Evolutionary conservation across 169 alveolate genomes (phyloP).

Genomic region (Eimeria sp.): DNA sequence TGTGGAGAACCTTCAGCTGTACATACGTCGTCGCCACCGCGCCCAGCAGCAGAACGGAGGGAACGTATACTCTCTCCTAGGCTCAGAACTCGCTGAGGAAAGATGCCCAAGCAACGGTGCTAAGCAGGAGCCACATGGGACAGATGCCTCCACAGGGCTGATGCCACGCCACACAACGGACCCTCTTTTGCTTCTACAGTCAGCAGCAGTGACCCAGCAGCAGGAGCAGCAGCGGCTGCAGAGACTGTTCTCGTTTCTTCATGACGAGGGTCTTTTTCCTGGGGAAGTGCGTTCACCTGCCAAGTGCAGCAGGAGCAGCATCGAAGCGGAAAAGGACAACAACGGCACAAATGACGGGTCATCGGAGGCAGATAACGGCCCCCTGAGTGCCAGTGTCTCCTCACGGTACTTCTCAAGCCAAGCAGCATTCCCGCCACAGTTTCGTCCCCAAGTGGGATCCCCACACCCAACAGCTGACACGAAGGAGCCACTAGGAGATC

Average conservation of each 20-base stretch:
- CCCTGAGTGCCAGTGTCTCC: not conserved
- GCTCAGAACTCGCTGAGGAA: not conserved
- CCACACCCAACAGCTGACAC: not conserved
- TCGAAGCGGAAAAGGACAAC: not conserved
- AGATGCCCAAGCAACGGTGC: not conserved
- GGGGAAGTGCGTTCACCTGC: not conserved
- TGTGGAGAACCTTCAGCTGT: constrained; percentile 28
- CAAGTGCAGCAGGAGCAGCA: not conserved
- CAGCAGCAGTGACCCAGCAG: constrained; percentile 21
- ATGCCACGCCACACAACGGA: constrained; percentile 68
- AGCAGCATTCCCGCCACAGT: not conserved
- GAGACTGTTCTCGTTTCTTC: not conserved
- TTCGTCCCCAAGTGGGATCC: not conserved
- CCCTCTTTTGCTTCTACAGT: constrained; percentile 47
- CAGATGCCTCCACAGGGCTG: not conserved
- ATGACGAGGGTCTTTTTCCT: not conserved
- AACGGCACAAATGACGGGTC: not conserved
- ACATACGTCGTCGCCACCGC: constrained; percentile 3
- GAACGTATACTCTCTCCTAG: not conserved
- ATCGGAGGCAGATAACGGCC: not conserved
- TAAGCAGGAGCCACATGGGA: not conserved
- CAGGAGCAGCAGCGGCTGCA: constrained; percentile 30
- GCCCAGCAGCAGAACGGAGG: constrained; percentile 20
- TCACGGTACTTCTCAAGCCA: constrained; percentile 35
- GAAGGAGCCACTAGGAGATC: not conserved